Evolutionary conservation across 352 stramenopile genomes (phyloP).

Genomic region (Phytopythium kandeliae): DNA sequence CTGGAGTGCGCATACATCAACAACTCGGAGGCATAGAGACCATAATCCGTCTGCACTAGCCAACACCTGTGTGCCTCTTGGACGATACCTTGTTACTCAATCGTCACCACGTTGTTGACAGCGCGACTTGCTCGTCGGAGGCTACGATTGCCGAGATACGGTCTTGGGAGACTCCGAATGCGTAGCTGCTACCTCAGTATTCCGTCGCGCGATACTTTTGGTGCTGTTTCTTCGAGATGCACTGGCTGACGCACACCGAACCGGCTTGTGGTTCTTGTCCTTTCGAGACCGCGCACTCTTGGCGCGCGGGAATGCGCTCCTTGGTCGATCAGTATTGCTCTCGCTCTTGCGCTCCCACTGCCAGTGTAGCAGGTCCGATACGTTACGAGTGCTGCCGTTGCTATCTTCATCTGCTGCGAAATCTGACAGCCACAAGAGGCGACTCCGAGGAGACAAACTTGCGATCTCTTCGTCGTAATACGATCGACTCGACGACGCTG

Average conservation of each 20-base stretch:
- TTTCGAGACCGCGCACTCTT: not conserved
- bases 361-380: not conserved
- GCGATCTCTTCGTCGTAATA: constrained; percentile 13
- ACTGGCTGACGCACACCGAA: not conserved
- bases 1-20: constrained; percentile 2
- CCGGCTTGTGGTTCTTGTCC: not conserved
- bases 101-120: too few species aligned
- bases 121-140: too few species aligned
- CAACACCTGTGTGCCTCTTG: too few species aligned
- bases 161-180: too few species aligned
- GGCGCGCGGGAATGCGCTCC: not conserved
- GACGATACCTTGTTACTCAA: not conserved
- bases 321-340: not conserved
- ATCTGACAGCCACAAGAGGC: constrained; percentile 56
- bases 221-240: not conserved
- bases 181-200: too few species aligned
- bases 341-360: not conserved
- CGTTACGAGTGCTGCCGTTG: not conserved
- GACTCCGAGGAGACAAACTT: constrained; percentile 48
- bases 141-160: too few species aligned
- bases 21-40: constrained; percentile 5
- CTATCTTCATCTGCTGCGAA: constrained; percentile 19
- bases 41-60: not conserved
- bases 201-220: not conserved
- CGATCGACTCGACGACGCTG: constrained; percentile 16